phyloP scores from a whole-genome alignment of 768 basidiomycete genomes.

The Lactifluus subvellereus region DNA sequence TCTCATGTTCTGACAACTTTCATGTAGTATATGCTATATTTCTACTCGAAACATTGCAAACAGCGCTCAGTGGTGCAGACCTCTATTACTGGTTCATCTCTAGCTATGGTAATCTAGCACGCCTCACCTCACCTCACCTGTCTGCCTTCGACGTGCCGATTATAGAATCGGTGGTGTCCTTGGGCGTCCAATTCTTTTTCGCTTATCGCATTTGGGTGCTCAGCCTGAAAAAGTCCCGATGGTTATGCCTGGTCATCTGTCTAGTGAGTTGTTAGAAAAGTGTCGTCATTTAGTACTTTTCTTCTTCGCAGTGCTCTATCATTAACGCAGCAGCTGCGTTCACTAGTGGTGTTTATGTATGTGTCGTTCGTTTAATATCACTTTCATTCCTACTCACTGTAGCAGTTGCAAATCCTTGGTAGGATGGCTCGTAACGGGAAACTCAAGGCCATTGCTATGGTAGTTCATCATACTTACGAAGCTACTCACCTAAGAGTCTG shows the following conservation, averaged over 20 bases:
- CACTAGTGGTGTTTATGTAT: neutral
- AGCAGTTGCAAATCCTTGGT: neutral
- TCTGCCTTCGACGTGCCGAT: constrained; percentile 21
- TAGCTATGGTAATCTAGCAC: constrained; percentile 28
- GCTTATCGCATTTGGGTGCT: constrained; percentile 7
- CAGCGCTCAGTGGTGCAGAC: constrained; percentile 27
- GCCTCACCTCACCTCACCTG: constrained; percentile 21
- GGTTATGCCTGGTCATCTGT: neutral
- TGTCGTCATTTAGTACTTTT: neutral
- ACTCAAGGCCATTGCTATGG: neutral
- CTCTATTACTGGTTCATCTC: constrained; percentile 29
- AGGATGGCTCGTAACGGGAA: neutral
- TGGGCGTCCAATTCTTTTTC: constrained; percentile 5
- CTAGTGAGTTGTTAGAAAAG: neutral
- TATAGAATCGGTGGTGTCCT: constrained; percentile 3
- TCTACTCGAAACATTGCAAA: constrained; percentile 22
- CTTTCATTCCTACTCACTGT: neutral
- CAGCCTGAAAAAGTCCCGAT: neutral
- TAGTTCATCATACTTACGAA: neutral
- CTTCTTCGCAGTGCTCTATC: neutral
- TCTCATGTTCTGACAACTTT: neutral
- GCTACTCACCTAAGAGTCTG: too few relatives aligned
- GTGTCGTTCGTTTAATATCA: neutral
- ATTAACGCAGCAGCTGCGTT: neutral
- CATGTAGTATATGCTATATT: constrained; percentile 27